Conservation (phyloP, 371 early-diverging fungal species). For the Apophysomyces variabilis region DNA sequence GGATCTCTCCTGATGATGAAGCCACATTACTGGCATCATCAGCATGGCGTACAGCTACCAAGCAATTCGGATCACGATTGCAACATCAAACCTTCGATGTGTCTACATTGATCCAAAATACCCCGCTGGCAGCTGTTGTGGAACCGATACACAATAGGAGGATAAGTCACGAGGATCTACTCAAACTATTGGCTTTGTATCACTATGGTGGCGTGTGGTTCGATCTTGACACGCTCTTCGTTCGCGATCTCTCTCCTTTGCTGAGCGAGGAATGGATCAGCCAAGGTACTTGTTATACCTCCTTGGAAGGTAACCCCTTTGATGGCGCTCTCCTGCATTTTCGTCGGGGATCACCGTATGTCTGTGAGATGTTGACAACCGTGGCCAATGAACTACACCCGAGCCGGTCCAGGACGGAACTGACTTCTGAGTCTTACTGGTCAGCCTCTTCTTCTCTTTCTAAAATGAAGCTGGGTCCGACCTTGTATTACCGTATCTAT, state of each 20-base stretch:
- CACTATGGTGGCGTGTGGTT: slow-evolving; percentile 59
- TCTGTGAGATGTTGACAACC: slow-evolving; percentile 45
- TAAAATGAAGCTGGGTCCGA: background rate
- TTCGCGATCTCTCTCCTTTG: slow-evolving; percentile 49
- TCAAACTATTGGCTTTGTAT: slow-evolving; percentile 44
- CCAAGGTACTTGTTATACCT: slow-evolving; percentile 43
- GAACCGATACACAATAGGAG: background rate
- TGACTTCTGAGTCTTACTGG: too few species aligned
- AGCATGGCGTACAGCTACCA: slow-evolving; percentile 25
- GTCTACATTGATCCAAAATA: slow-evolving; percentile 9
- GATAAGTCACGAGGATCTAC: slow-evolving; percentile 17
- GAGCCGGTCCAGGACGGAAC: background rate
- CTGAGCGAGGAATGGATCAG: slow-evolving; percentile 51
- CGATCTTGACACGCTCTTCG: slow-evolving; percentile 47
- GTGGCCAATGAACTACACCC: slow-evolving; percentile 1
- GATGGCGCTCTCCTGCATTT: slow-evolving; percentile 42
- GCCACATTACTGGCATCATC: slow-evolving; percentile 17
- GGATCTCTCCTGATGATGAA: slow-evolving; percentile 43
- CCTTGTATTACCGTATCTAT: slow-evolving; percentile 36
- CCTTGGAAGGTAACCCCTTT: slow-evolving; percentile 39
- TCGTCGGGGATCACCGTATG: slow-evolving; percentile 35
- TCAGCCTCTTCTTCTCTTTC: too few species aligned
- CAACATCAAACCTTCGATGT: slow-evolving; percentile 7
- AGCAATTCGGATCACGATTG: slow-evolving; percentile 9
- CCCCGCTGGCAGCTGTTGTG: slow-evolving; percentile 20